Conservation (phyloP, 345 rosid species). For the Salix arbutifolia region DNA sequence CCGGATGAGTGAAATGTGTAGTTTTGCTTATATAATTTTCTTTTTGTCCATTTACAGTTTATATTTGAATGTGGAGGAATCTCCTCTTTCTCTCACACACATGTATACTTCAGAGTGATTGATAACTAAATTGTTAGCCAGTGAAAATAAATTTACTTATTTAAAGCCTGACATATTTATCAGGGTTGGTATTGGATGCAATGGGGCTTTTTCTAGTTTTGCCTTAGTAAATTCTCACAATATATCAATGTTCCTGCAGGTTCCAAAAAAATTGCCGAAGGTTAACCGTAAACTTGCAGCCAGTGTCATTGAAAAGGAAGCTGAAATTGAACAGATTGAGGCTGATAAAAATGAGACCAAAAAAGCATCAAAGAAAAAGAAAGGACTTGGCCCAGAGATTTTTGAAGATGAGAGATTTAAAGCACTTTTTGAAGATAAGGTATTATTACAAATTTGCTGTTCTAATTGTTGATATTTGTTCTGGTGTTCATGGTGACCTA, state of each 20-base stretch:
- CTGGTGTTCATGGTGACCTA: not conserved
- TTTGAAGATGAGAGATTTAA: slow-evolving; percentile 60
- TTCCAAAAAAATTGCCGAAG: slow-evolving; percentile 60
- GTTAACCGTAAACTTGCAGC: slow-evolving; percentile 70
- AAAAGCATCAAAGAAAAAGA: slow-evolving; percentile 74
- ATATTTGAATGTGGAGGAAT: too few species aligned
- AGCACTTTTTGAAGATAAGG: slow-evolving; percentile 54
- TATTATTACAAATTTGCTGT: slow-evolving; percentile 16
- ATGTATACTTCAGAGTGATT: not conserved
- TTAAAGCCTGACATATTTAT: too few species aligned
- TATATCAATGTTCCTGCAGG: slow-evolving; percentile 40
- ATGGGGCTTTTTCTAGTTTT: not conserved
- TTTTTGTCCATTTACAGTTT: too few species aligned
- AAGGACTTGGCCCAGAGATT: slow-evolving; percentile 42
- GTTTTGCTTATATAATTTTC: too few species aligned
- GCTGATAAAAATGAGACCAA: slow-evolving; percentile 46
- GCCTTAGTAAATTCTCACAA: not conserved
- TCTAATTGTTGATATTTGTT: not conserved
- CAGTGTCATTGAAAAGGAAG: slow-evolving; percentile 49
- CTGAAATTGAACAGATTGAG: slow-evolving; percentile 46
- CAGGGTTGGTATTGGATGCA: not conserved
- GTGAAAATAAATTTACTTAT: too few species aligned
- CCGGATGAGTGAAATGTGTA: not conserved
- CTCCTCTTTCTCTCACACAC: too few species aligned
- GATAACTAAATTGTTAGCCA: not conserved